Evolutionary conservation across 345 rosid species (phyloP).

Genomic region (Ceriops zippeliana): DNA sequence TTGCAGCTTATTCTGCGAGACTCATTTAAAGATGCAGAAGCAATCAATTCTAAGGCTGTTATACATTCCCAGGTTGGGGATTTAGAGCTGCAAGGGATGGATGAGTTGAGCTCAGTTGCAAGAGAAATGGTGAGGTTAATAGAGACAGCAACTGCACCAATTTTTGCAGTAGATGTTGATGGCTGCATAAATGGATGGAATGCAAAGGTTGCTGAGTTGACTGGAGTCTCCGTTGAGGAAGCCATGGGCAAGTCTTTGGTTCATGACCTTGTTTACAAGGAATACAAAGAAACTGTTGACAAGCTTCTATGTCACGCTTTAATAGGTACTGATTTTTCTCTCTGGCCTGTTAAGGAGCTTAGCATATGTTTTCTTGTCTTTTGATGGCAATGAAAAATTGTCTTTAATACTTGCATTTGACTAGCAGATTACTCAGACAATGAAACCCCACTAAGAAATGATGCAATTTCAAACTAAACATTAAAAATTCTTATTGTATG

Average conservation of each 20-base stretch:
- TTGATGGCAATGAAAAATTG: too few species aligned
- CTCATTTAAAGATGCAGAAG: slow-evolving; percentile 73
- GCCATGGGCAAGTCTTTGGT: slow-evolving; percentile 95
- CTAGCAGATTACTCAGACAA: too few species aligned
- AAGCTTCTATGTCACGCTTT: slow-evolving; percentile 70
- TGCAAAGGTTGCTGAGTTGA: slow-evolving; percentile 83
- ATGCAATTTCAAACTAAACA: not conserved
- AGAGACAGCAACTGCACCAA: slow-evolving; percentile 95
- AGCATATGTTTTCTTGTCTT: too few species aligned
- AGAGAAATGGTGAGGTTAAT: slow-evolving; percentile 99
- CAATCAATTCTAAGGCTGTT: slow-evolving; percentile 65
- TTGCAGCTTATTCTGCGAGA: slow-evolving; percentile 92
- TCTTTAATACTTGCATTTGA: too few species aligned
- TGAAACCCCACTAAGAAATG: not conserved
- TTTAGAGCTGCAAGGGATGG: slow-evolving; percentile 68
- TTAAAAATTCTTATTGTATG: not conserved
- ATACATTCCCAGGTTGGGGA: slow-evolving; percentile 46
- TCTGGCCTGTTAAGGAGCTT: not conserved
- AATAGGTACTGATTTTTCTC: slow-evolving; percentile 51
- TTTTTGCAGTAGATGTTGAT: slow-evolving; percentile 85
- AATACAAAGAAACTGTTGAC: slow-evolving; percentile 68
- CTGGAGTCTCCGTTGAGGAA: slow-evolving; percentile 85
- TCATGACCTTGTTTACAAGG: slow-evolving; percentile 70
- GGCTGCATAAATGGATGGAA: slow-evolving; percentile 96
- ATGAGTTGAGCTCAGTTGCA: slow-evolving; percentile 93